These are phyloP conservation scores for Sarocladiaceae sp. DNA, from an alignment of 2,329 filamentous ascomycete genomes.

Conservation along the genomic window DNA sequence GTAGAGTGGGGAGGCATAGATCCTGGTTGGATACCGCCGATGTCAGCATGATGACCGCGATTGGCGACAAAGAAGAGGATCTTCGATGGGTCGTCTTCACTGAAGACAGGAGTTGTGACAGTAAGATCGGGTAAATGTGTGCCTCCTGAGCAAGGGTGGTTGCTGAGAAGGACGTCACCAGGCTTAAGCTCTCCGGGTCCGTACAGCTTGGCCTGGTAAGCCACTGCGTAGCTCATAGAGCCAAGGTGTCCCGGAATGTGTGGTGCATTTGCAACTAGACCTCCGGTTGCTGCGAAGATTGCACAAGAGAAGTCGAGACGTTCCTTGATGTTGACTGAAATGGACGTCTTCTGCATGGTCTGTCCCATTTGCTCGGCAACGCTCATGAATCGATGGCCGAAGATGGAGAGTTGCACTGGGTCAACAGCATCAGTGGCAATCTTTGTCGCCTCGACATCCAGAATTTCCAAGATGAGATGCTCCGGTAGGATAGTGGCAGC, in stretches of 20 bases:
- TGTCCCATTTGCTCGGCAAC: conserved; percentile 78
- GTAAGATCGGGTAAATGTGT: conserved; percentile 35
- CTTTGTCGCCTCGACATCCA: conserved; percentile 17
- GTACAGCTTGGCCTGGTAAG: conserved; percentile 57
- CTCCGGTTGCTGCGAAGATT: conserved; percentile 67
- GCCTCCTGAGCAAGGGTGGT: conserved; percentile 24
- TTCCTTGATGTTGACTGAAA: conserved; percentile 74
- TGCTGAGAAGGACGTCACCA: conserved; percentile 29
- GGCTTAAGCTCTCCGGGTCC: conserved; percentile 44
- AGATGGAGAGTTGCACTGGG: conserved; percentile 61
- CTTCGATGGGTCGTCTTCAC: conserved; percentile 20
- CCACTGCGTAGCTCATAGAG: conserved; percentile 70
- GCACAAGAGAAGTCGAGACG: conserved; percentile 74
- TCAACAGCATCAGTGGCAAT: conserved; percentile 21
- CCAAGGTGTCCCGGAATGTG: conserved; percentile 71
- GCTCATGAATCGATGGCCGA: conserved; percentile 74
- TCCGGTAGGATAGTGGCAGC: conserved; percentile 22
- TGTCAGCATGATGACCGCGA: conserved; percentile 29
- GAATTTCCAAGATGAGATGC: conserved; percentile 56
- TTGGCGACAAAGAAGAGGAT: conserved; percentile 30
- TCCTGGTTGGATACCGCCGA: conserved; percentile 62
- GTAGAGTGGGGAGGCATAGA: conserved; percentile 70
- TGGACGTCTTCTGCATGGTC: conserved; percentile 69
- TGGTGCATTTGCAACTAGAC: conserved; percentile 67
- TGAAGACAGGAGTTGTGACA: conserved; percentile 24